Percentiles rank a stretch among this genome's conserved stretches.
Evolutionary conservation across 257 asterid species (phyloP).

Genomic region (Linaria vulgaris): DNA sequence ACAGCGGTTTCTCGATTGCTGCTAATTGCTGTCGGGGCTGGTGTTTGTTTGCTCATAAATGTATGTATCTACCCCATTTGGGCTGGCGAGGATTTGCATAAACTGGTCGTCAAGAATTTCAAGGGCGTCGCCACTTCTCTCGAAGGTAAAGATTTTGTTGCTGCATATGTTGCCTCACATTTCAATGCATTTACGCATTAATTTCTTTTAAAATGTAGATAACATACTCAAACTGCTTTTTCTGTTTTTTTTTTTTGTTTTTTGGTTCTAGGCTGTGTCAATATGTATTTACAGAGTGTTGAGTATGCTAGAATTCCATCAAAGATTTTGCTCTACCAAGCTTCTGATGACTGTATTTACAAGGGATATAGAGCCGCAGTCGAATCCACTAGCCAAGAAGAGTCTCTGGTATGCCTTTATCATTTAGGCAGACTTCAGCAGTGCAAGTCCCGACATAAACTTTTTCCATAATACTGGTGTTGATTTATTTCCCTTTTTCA

Average conservation of each 20-base stretch:
- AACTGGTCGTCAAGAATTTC: conserved; percentile 77
- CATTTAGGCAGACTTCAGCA: background rate
- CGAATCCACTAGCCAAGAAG: conserved; percentile 93
- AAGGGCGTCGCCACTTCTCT: conserved; percentile 72
- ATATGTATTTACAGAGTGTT: conserved; percentile 62
- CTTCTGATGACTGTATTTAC: conserved; percentile 85
- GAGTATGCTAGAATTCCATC: conserved; percentile 84
- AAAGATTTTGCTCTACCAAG: conserved; percentile 78
- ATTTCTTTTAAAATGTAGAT: conserved; percentile 1
- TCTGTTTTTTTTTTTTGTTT: conserved; percentile 15
- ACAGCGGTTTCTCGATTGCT: conserved; percentile 75
- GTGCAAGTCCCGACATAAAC: background rate
- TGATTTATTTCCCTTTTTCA: background rate
- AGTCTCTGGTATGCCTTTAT: conserved; percentile 56
- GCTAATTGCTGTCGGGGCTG: conserved; percentile 84
- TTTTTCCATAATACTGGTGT: background rate
- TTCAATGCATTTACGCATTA: background rate
- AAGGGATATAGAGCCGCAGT: conserved; percentile 85
- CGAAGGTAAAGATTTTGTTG: conserved; percentile 48
- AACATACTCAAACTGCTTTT: conserved; percentile 20
- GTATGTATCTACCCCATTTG: conserved; percentile 79
- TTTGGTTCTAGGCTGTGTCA: conserved; percentile 58
- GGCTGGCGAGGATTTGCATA: conserved; percentile 96
- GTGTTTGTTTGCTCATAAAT: conserved; percentile 64
- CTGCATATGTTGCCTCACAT: too few species aligned